Evolutionary conservation across 2,329 filamentous ascomycete species (phyloP), one percentile per base, ranked within the genome.

Genomic region (Pseudogymnoascus sp.): DNA sequence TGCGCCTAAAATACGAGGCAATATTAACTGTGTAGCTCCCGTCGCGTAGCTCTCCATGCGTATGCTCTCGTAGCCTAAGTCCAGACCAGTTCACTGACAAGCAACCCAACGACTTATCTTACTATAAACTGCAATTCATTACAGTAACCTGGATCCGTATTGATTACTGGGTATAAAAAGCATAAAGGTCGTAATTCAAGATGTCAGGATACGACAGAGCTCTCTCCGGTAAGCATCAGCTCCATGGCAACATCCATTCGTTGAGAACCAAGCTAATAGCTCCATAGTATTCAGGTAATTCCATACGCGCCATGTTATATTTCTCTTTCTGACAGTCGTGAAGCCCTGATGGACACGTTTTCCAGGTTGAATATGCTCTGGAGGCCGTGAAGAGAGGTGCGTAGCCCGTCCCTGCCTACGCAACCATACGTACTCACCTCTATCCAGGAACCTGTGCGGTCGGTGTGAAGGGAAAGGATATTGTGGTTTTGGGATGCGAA

Each of bases 181-280:
- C 57, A 41, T 10, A 35, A 59, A 59, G 28, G 33, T 34, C 57
- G 56, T 21, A 52, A 21, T 62, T 63, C 68, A 85, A 58, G 64
- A 89, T 95, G 90, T 96, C 92, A 70, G 92, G 92, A 77, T 99
- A 99, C 79, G 94, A 99, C 80, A 89, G 94, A 88, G 94, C 92
- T 77, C 86, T 97, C 75, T 97, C 92, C 78, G 92, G 92, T 96
- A 85, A 79, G 86, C 73, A 73, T 70, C 61, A 70, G 69, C 69
- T 69, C 65, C 62, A 35, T 62, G 60, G 30, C 58, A 59, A 35
- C 58, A 38, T 37, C 66, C 59, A 57, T 68, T 69, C 69, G 72
- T 78, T 82, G 18, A 77, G 82, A 74, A 63, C 45, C 63, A 66
- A 64, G 61, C 67, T 65, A 68, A 72, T 62, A 65, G 48, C 21